phyloP scores from a whole-genome alignment of 768 basidiomycete species.

The Agrocybe chaxingu region DNA sequence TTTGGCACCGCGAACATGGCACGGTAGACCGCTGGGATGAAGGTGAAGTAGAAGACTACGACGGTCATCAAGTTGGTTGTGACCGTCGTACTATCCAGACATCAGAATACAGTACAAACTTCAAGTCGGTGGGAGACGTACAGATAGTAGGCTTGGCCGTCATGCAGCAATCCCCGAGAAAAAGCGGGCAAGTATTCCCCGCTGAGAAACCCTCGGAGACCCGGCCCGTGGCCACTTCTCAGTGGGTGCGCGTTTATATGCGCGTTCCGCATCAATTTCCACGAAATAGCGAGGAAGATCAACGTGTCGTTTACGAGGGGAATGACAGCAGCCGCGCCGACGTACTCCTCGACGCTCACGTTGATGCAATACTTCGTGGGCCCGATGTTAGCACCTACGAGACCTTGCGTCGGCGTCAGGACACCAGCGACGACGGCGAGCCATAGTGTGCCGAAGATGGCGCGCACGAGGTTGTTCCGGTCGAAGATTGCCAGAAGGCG shows the following conservation, averaged over 20 bases:
- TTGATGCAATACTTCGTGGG: conserved; percentile 18
- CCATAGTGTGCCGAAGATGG: conserved; percentile 23
- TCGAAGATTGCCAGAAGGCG: conserved; percentile 18
- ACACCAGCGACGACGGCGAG: conserved; percentile 17
- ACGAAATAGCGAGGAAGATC: conserved; percentile 27
- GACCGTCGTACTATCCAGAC: conserved; percentile 1
- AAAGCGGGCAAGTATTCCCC: conserved; percentile 20
- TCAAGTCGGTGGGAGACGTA: conserved; percentile 5
- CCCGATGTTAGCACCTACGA: conserved; percentile 8
- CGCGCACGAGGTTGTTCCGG: conserved; percentile 9
- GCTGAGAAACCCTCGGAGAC: conserved; percentile 5
- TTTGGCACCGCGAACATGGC: not conserved
- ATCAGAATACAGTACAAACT: not conserved
- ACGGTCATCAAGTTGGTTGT: not conserved
- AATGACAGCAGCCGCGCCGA: conserved; percentile 10
- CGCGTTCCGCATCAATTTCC: conserved; percentile 14
- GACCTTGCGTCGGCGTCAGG: conserved; percentile 16
- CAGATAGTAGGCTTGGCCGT: conserved; percentile 29
- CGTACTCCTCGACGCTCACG: conserved; percentile 7
- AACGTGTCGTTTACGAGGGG: conserved; percentile 20
- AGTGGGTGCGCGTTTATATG: not conserved
- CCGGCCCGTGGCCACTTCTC: not conserved
- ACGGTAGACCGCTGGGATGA: conserved; percentile 1
- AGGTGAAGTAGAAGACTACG: not conserved
- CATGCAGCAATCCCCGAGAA: conserved; percentile 18